Conservation (phyloP, 345 rosid species). For the Eucalyptus coolabah region DNA sequence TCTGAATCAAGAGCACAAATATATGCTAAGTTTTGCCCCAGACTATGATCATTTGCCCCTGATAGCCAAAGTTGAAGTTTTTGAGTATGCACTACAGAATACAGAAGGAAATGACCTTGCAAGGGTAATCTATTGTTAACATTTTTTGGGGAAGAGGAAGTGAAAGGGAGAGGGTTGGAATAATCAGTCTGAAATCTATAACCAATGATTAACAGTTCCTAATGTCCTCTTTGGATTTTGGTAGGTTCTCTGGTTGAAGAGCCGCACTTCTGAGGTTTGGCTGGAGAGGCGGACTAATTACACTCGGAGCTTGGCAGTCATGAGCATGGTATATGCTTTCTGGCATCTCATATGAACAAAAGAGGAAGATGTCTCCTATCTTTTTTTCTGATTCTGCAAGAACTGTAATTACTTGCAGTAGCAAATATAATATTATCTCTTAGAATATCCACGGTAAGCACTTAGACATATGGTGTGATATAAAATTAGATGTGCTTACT, state of each 20-base stretch:
- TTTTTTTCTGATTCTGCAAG: not conserved
- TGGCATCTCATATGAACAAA: not conserved
- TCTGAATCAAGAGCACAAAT: slow-evolving; percentile 87
- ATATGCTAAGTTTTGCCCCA: slow-evolving; percentile 87
- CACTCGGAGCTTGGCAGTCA: slow-evolving; percentile 96
- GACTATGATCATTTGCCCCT: slow-evolving; percentile 92
- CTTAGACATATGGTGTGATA: not conserved
- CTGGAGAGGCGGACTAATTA: slow-evolving; percentile 97
- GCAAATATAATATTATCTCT: not conserved
- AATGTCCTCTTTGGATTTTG: not conserved
- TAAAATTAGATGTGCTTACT: not conserved
- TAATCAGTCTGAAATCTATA: not conserved
- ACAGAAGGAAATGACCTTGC: slow-evolving; percentile 95
- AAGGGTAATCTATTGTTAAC: slow-evolving; percentile 35
- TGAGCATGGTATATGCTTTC: slow-evolving; percentile 88
- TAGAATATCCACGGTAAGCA: not conserved
- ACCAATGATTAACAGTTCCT: not conserved
- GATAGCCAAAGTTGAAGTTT: slow-evolving; percentile 88
- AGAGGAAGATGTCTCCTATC: not conserved
- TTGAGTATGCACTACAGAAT: slow-evolving; percentile 74
- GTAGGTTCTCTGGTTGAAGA: slow-evolving; percentile 97
- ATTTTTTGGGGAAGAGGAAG: not conserved
- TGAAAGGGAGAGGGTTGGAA: not conserved
- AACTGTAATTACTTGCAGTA: not conserved
- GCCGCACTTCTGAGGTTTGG: slow-evolving; percentile 98